Conservation (phyloP, 768 basidiomycete species). For the Albatrellus ellisii region DNA sequence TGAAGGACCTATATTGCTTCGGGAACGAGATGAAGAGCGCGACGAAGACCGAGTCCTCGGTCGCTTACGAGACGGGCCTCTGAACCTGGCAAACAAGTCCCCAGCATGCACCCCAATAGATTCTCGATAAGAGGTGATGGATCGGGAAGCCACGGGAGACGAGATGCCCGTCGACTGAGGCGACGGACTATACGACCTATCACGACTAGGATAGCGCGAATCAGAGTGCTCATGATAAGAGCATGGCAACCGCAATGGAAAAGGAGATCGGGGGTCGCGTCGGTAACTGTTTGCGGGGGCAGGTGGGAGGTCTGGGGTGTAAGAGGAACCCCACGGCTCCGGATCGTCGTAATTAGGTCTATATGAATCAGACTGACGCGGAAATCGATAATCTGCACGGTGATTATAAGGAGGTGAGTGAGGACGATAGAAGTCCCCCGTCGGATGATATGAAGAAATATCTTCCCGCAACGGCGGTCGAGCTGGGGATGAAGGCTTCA, state of each 20-base stretch:
- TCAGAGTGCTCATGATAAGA: background rate
- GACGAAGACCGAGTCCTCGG: slow-evolving; percentile 34
- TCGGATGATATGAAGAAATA: background rate
- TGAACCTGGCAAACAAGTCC: background rate
- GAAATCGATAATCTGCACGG: slow-evolving; percentile 26
- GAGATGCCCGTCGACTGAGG: background rate
- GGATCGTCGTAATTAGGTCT: slow-evolving; percentile 30
- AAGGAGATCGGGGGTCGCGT: background rate
- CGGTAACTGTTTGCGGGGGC: slow-evolving; percentile 5
- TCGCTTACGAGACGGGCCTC: slow-evolving; percentile 16
- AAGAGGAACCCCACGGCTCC: slow-evolving; percentile 20
- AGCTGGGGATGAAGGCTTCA: background rate
- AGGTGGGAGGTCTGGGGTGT: slow-evolving; percentile 19
- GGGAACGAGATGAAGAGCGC: slow-evolving; percentile 46
- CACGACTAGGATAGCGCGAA: background rate
- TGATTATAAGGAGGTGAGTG: slow-evolving; percentile 20
- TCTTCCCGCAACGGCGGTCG: background rate
- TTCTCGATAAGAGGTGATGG: background rate
- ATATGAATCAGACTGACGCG: slow-evolving; percentile 32
- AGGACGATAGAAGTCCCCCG: slow-evolving; percentile 40
- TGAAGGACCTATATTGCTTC: slow-evolving; percentile 15
- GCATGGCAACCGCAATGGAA: background rate
- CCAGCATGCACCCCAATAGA: background rate
- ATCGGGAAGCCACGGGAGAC: background rate
- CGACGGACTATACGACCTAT: slow-evolving; percentile 1